A percentile compares a stretch with the other conserved stretches of the same genome.
Conservation (phyloP, 805 yeast genomes). For the Candida peoriensis region DNA sequence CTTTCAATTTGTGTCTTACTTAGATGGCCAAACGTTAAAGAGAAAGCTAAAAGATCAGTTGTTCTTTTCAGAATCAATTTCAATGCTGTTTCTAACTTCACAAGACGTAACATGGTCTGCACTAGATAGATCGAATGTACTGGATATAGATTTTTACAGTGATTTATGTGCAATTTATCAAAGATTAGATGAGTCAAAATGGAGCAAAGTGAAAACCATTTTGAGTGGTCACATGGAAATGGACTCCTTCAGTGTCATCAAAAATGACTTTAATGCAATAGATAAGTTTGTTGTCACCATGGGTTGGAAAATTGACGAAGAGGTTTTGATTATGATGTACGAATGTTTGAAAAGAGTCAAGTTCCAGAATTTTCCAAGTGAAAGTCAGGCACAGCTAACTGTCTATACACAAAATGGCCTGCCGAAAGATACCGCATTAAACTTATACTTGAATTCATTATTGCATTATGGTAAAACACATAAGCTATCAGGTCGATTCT, state of each 20-base stretch:
- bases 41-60: conserved; percentile 9
- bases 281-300: conserved; percentile 5
- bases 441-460: conserved; percentile 17
- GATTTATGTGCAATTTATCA: conserved; percentile 8
- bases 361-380: conserved; percentile 17
- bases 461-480: conserved; percentile 3
- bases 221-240: conserved; percentile 1
- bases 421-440: conserved; percentile 9
- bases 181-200: conserved; percentile 3
- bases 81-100: conserved; percentile 11
- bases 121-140: conserved; percentile 5
- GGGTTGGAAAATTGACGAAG: conserved; percentile 15
- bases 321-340: conserved; percentile 11
- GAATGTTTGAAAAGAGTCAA: conserved; percentile 17
- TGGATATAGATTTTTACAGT: conserved; percentile 12
- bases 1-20: conserved; percentile 13
- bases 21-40: conserved; percentile 6
- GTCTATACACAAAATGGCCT: conserved; percentile 8
- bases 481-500: conserved; percentile 10
- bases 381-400: conserved; percentile 8
- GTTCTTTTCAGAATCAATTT: conserved; percentile 15
- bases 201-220: conserved; percentile 8
- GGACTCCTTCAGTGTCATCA: conserved; percentile 2
- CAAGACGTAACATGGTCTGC: conserved; percentile 12
- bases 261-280: conserved; percentile 6